Evolutionary conservation across 805 yeast species (phyloP).

Genomic region (Zygosaccharomyces gambellarensis): DNA sequence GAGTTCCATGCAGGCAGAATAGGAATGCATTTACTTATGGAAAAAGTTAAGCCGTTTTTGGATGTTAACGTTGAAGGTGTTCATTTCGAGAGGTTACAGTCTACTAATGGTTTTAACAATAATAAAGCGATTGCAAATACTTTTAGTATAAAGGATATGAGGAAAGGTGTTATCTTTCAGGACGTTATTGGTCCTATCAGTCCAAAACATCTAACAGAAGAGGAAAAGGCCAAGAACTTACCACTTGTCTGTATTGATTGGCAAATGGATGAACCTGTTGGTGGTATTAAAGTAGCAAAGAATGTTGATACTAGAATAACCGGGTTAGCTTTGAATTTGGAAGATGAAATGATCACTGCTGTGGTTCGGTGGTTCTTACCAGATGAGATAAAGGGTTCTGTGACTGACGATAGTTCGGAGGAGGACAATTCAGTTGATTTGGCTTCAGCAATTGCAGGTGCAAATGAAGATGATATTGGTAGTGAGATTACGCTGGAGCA

Average conservation of each 20-base stretch:
- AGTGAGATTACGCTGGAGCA: slow-evolving; percentile 14
- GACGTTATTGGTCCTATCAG: slow-evolving; percentile 58
- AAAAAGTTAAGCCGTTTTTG: slow-evolving; percentile 56
- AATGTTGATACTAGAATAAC: slow-evolving; percentile 53
- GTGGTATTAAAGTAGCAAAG: slow-evolving; percentile 82
- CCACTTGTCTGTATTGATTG: slow-evolving; percentile 50
- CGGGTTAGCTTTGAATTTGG: slow-evolving; percentile 70
- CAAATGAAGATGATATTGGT: slow-evolving; percentile 10
- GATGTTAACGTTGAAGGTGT: slow-evolving; percentile 64
- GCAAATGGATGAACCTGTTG: slow-evolving; percentile 82
- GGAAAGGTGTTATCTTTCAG: slow-evolving; percentile 54
- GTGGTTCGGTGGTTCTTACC: slow-evolving; percentile 73
- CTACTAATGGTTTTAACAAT: slow-evolving; percentile 60
- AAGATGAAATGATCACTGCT: slow-evolving; percentile 60
- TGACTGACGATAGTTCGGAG: slow-evolving; percentile 16
- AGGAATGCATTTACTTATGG: slow-evolving; percentile 63
- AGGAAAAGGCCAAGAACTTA: slow-evolving; percentile 13
- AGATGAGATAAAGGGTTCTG: slow-evolving; percentile 30
- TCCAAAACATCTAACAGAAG: slow-evolving; percentile 15
- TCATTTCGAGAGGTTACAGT: slow-evolving; percentile 55
- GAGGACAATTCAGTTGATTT: slow-evolving; percentile 1
- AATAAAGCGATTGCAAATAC: slow-evolving; percentile 55
- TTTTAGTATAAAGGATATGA: slow-evolving; percentile 67
- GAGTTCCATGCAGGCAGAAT: slow-evolving; percentile 63
- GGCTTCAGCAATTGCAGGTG: slow-evolving; percentile 11